These are phyloP conservation scores for Elsinoe necatrix DNA, from an alignment of 2,329 filamentous ascomycete species.

Conservation along the genomic window DNA sequence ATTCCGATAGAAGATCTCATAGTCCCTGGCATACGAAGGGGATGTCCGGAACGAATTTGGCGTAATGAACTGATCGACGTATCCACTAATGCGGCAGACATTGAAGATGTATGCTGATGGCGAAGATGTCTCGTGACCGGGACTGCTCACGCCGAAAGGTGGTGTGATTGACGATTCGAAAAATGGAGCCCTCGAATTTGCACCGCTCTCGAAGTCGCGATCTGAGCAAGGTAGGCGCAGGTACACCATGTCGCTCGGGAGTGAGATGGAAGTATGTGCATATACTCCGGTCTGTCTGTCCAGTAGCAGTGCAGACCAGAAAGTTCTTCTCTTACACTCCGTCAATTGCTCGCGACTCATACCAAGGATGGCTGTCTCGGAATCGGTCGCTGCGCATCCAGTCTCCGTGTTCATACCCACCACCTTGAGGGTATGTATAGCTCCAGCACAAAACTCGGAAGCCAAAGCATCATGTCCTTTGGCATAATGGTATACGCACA, in stretches of 20 bases:
- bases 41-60: slow-evolving; percentile 41
- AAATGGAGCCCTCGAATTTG: slow-evolving; percentile 49
- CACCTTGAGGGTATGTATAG: slow-evolving; percentile 51
- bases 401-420: slow-evolving; percentile 57
- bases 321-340: slow-evolving; percentile 61
- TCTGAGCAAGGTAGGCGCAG: slow-evolving; percentile 57
- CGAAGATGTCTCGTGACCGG: background rate
- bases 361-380: slow-evolving; percentile 21
- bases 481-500: slow-evolving; percentile 58
- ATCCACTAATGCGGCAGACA: slow-evolving; percentile 53
- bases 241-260: slow-evolving; percentile 58
- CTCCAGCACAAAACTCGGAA: slow-evolving; percentile 56
- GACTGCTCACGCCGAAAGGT: background rate
- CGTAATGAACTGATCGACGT: slow-evolving; percentile 53
- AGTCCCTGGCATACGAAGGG: slow-evolving; percentile 37
- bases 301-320: slow-evolving; percentile 63
- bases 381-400: slow-evolving; percentile 27
- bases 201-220: slow-evolving; percentile 53
- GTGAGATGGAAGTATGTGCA: slow-evolving; percentile 42
- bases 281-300: slow-evolving; percentile 54
- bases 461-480: slow-evolving; percentile 51
- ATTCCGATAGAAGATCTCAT: slow-evolving; percentile 46
- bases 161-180: slow-evolving; percentile 33
- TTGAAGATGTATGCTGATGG: slow-evolving; percentile 15
- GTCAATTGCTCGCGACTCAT: slow-evolving; percentile 38